A percentile compares a stretch with the other conserved stretches of the same genome.
Evolutionary conservation across 2,329 filamentous ascomycete species (phyloP).

Genomic region (Leptosphaerulina australis): DNA sequence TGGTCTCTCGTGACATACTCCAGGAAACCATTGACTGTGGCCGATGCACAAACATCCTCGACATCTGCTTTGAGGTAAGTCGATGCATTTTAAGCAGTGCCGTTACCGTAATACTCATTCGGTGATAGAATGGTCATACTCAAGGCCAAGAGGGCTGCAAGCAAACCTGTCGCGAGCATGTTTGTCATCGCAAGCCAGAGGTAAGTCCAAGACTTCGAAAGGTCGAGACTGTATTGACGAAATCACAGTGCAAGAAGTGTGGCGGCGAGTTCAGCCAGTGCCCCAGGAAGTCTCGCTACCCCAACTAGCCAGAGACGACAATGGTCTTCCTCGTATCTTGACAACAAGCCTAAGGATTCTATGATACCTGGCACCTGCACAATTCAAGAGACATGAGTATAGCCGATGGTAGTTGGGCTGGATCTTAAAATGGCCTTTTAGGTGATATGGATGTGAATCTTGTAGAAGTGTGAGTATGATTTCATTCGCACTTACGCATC

Average conservation of each 20-base stretch:
- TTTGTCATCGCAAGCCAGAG: conserved; percentile 18
- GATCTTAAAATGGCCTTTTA: not conserved
- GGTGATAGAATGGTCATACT: conserved; percentile 13
- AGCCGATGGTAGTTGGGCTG: not conserved
- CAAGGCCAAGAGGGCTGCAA: conserved; percentile 15
- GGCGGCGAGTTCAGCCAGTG: conserved; percentile 14
- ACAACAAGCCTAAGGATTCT: not conserved
- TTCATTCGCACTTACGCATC: not conserved
- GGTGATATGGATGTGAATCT: not conserved
- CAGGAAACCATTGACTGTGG: conserved; percentile 8
- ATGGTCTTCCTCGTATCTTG: not conserved
- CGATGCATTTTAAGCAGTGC: rapidly evolving
- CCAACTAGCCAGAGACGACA: not conserved
- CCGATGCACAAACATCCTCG: conserved; percentile 12
- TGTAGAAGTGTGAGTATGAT: not conserved
- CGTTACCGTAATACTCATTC: not conserved
- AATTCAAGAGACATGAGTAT: not conserved
- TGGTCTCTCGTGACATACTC: not conserved
- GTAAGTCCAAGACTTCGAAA: not conserved
- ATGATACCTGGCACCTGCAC: not conserved
- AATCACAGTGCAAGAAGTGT: conserved; percentile 11
- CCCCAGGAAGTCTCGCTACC: conserved; percentile 6
- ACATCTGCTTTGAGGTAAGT: conserved; percentile 10
- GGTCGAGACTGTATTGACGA: not conserved
- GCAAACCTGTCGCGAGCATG: conserved; percentile 17